Base-by-base conservation (phyloP, 1,284 basidiomycete species). In the Termitomyces sp. region DNA sequence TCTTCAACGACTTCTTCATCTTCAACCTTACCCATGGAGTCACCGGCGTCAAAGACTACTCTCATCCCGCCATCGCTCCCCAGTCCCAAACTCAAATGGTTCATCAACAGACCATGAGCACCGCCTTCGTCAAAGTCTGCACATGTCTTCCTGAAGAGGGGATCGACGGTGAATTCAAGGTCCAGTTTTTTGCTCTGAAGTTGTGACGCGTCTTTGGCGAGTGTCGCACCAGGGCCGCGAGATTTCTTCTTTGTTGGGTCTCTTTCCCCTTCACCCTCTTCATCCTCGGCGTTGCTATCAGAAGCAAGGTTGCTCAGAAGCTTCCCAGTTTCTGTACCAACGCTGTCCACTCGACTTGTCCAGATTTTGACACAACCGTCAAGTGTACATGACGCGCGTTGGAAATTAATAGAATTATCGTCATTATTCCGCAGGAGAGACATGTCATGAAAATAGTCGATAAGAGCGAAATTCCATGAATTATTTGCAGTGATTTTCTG, bases 311-410 rank as follows among this genome's bases (percentile, higher is more conserved):
- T 97, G 61, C 86, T 93, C 46, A 98, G 78, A 10, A 99, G 80
- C 67, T 97, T 97, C 31, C 94, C 94, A 0, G 96, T 98, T 70
- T 99, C 97, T 0, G 92, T 96, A 10, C 93, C 93, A 39, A 98
- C 94, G 59, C 89, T 93, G 68, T 99, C 96, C 35, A 99, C 97
- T 52, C 96, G 87, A 60, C 91, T 94, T 1, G 96, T 99, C 95
- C 95, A 99, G 55, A 99, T 97, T 74, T 99, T 99, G 68, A 99
- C 93, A 69, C 97, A 99, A 5, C 97, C 97, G 56, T 99, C 97
- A 16, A 99, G 82, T 0, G 96, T 99, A 67, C 89, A 97, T 0
- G 93, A 96, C 9, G 96, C 96, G 65, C 97, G 96, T 69, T 98
- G 95, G 66, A 99, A 99, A 72, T 99, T 98, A 80, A 99, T 98